Evolutionary conservation across 1,284 basidiomycete species (phyloP).

Genomic region (Marasmius sp.): DNA sequence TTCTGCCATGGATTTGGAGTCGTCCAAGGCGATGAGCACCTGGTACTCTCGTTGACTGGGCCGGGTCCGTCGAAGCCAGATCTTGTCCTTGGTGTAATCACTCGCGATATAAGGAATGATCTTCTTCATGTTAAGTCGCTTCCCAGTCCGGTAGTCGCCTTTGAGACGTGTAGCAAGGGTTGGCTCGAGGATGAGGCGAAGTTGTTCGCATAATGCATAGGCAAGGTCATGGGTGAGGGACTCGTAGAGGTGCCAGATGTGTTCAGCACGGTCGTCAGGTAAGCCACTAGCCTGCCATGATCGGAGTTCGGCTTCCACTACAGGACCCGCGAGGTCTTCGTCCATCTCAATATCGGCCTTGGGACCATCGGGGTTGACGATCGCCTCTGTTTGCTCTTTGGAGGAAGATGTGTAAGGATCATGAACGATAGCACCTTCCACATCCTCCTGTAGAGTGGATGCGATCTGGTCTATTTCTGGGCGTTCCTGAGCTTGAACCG

Average conservation of each 20-base stretch:
- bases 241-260: constrained; percentile 90
- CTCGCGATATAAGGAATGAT: constrained; percentile 98
- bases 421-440: constrained; percentile 51
- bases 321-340: constrained; percentile 28
- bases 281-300: constrained; percentile 65
- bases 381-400: constrained; percentile 16
- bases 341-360: constrained; percentile 40
- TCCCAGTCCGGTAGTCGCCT: constrained; percentile 98
- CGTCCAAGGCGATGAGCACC: constrained; percentile 92
- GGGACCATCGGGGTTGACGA: constrained; percentile 21
- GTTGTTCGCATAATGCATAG: constrained; percentile 91
- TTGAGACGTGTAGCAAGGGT: constrained; percentile 92
- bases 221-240: constrained; percentile 90
- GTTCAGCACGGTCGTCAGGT: constrained; percentile 59
- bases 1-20: constrained; percentile 96
- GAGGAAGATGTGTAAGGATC: constrained; percentile 26
- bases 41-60: constrained; percentile 97
- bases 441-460: constrained; percentile 30
- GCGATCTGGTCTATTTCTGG: constrained; percentile 29
- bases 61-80: constrained; percentile 94
- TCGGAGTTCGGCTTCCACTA: constrained; percentile 64
- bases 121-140: constrained; percentile 99
- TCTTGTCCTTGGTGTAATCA: constrained; percentile 99
- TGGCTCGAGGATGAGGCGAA: constrained; percentile 95
- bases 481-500: constrained; percentile 21